Conservation (phyloP, 352 stramenopile genomes). For the Phytophthora vignae region DNA sequence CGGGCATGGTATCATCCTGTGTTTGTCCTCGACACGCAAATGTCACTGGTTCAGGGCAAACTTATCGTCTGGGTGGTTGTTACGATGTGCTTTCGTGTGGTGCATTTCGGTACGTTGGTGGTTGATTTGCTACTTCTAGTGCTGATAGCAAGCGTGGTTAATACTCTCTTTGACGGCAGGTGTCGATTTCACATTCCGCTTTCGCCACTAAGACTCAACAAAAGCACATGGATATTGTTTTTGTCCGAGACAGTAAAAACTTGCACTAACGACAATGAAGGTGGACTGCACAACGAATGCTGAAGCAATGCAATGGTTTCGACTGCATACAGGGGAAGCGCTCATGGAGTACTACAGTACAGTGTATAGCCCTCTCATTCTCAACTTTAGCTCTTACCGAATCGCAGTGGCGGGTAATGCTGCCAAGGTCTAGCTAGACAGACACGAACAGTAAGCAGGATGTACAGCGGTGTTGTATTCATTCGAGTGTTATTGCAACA, state of each 20-base stretch:
- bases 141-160: too few relatives aligned
- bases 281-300: too few relatives aligned
- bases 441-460: background rate
- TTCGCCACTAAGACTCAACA: too few relatives aligned
- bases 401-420: background rate
- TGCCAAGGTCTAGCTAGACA: background rate
- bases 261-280: too few relatives aligned
- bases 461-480: background rate
- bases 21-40: background rate
- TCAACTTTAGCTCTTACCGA: slow-evolving; percentile 4
- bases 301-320: too few relatives aligned
- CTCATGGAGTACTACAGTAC: too few relatives aligned
- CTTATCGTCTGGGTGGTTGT: background rate
- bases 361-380: background rate
- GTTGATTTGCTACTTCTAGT: too few relatives aligned
- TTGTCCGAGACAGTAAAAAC: too few relatives aligned
- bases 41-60: background rate
- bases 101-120: background rate
- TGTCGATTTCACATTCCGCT: too few relatives aligned
- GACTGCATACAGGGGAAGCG: background rate
- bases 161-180: too few relatives aligned
- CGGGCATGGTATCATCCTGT: background rate
- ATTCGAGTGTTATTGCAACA: background rate
- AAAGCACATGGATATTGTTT: too few relatives aligned
- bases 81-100: background rate